These are phyloP conservation scores for Polyporus arcularius DNA, from an alignment of 768 basidiomycete species.

Conservation along the genomic window DNA sequence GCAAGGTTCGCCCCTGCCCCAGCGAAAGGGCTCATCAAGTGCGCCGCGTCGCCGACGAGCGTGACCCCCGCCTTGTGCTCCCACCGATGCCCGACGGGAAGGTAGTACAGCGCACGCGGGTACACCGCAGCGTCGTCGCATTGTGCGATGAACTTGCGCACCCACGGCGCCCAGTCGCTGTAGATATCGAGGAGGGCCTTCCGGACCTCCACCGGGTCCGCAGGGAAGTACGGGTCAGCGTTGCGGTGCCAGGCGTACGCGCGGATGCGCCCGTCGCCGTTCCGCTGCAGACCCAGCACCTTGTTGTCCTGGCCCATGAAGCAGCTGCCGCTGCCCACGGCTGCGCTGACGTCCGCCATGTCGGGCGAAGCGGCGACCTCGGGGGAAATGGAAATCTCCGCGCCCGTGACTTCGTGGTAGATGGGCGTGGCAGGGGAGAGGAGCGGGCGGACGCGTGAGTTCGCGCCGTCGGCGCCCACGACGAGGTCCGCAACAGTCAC, in stretches of 20 bases:
- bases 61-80: slow-evolving; percentile 6
- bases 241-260: slow-evolving; percentile 12
- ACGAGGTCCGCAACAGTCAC: slow-evolving; percentile 21
- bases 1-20: slow-evolving; percentile 41
- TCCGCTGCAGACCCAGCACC: slow-evolving; percentile 34
- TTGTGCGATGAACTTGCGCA: slow-evolving; percentile 13
- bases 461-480: slow-evolving; percentile 43
- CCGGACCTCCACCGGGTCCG: slow-evolving; percentile 12
- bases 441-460: slow-evolving; percentile 39
- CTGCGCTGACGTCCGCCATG: neutral
- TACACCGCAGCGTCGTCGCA: slow-evolving; percentile 5
- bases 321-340: slow-evolving; percentile 33
- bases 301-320: slow-evolving; percentile 29
- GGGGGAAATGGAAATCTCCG: slow-evolving; percentile 24
- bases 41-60: slow-evolving; percentile 33
- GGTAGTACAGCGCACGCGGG: slow-evolving; percentile 16
- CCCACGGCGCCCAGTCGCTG: slow-evolving; percentile 14
- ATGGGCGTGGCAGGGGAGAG: slow-evolving; percentile 32
- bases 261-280: slow-evolving; percentile 28
- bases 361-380: slow-evolving; percentile 4
- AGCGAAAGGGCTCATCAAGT: slow-evolving; percentile 38
- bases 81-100: slow-evolving; percentile 17
- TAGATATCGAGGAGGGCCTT: slow-evolving; percentile 4
- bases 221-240: neutral
- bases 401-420: slow-evolving; percentile 35